These are phyloP conservation scores for Ogataea pini DNA, from an alignment of 805 yeast genomes.

Conservation along the genomic window DNA sequence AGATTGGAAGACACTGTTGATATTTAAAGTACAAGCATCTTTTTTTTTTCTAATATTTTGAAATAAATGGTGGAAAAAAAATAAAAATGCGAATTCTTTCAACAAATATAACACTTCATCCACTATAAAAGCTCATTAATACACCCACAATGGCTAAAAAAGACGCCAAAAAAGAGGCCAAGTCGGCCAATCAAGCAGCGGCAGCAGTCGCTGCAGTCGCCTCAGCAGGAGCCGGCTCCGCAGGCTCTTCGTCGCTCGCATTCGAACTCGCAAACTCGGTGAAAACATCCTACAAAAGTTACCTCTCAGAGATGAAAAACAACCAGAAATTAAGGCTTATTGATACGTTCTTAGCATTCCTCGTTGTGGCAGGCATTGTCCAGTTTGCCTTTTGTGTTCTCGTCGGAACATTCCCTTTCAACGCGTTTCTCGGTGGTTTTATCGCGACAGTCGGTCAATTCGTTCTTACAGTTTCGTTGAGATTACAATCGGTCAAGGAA, in stretches of 20 bases:
- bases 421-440: slow-evolving; percentile 94
- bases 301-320: slow-evolving; percentile 31
- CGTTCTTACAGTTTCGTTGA: slow-evolving; percentile 78
- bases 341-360: slow-evolving; percentile 73
- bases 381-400: slow-evolving; percentile 78
- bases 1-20: not conserved
- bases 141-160: slow-evolving; percentile 39
- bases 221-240: slow-evolving; percentile 11
- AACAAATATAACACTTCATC: not conserved
- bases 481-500: slow-evolving; percentile 61
- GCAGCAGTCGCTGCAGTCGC: slow-evolving; percentile 8
- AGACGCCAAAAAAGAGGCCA: slow-evolving; percentile 27
- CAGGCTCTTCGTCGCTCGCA: slow-evolving; percentile 23
- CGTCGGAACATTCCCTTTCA: slow-evolving; percentile 92
- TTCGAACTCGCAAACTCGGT: slow-evolving; percentile 36
- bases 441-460: slow-evolving; percentile 93
- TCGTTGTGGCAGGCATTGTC: slow-evolving; percentile 70
- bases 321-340: slow-evolving; percentile 59
- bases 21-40: no score
- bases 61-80: not conserved
- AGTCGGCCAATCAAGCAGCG: slow-evolving; percentile 2
- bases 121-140: not conserved
- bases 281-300: slow-evolving; percentile 34
- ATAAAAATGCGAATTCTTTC: not conserved
- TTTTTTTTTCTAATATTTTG: not conserved